phyloP scores from a whole-genome alignment of 768 basidiomycete genomes.

The Boletus patriciae region DNA sequence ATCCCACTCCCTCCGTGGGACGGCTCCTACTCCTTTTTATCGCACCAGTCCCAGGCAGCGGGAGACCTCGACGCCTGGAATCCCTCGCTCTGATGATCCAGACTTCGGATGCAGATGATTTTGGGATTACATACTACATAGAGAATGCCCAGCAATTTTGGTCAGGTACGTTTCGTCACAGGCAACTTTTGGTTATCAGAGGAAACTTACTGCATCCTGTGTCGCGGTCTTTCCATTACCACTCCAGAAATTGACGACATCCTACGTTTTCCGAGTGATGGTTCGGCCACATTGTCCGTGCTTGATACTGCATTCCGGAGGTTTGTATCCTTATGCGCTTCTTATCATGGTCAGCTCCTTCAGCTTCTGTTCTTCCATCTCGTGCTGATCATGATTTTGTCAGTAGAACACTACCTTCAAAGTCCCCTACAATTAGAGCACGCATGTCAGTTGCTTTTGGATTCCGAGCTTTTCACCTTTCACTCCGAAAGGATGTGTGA shows the following conservation, averaged over 20 bases:
- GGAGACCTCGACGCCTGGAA: constrained; percentile 3
- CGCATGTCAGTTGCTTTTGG: constrained; percentile 72
- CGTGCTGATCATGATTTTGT: constrained; percentile 15
- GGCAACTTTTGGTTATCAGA: constrained; percentile 8
- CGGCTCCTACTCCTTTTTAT: constrained; percentile 5
- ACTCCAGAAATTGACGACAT: constrained; percentile 83
- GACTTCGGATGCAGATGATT: constrained; percentile 44
- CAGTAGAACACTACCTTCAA: constrained; percentile 78
- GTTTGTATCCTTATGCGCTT: constrained; percentile 75
- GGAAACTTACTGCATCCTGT: constrained; percentile 3
- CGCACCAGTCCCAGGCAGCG: constrained; percentile 4
- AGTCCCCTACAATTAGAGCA: constrained; percentile 82
- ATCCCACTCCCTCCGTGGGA: background rate
- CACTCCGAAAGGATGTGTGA: constrained; percentile 93
- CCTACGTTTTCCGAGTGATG: constrained; percentile 60
- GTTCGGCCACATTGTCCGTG: constrained; percentile 59
- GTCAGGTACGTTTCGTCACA: constrained; percentile 60
- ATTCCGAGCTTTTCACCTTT: constrained; percentile 85
- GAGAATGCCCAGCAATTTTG: constrained; percentile 87
- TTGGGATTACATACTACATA: constrained; percentile 82
- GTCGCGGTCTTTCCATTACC: background rate
- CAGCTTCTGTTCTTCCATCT: constrained; percentile 1
- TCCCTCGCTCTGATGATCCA: constrained; percentile 17
- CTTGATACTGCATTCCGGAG: constrained; percentile 79
- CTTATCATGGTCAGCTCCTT: constrained; percentile 74